These are phyloP conservation scores for Rubroshorea leprosula DNA, from an alignment of 345 rosid genomes.

Conservation along the genomic window DNA sequence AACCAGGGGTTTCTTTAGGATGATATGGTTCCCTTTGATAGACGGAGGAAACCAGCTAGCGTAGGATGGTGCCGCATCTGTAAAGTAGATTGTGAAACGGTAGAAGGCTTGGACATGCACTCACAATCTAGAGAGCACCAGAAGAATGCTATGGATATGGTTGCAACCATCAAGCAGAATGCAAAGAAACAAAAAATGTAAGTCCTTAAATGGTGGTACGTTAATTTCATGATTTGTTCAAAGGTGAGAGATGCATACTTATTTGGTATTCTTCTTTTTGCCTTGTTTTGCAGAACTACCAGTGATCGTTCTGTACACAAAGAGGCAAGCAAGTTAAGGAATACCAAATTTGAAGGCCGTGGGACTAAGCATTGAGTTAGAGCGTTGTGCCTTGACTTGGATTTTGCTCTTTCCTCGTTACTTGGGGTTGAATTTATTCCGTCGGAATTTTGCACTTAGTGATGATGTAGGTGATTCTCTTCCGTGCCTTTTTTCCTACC, in stretches of 20 bases:
- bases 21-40: constrained; percentile 42
- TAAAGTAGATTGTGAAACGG: constrained; percentile 69
- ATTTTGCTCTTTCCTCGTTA: constrained; percentile 13
- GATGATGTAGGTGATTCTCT: constrained; percentile 27
- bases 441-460: constrained; percentile 33
- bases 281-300: constrained; percentile 30
- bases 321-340: constrained; percentile 40
- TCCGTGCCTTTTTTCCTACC: constrained; percentile 31
- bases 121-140: constrained; percentile 75
- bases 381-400: constrained; percentile 17
- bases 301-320: constrained; percentile 34
- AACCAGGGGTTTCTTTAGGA: constrained; percentile 31
- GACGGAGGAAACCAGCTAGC: constrained; percentile 46
- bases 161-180: constrained; percentile 48
- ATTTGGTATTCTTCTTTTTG: background rate
- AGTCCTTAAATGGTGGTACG: constrained; percentile 12
- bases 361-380: constrained; percentile 37
- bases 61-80: constrained; percentile 83
- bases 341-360: constrained; percentile 34
- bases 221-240: constrained; percentile 3
- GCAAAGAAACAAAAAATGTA: constrained; percentile 70
- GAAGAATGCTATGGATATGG: constrained; percentile 63
- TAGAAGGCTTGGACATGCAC: constrained; percentile 67
- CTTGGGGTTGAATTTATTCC: constrained; percentile 21
- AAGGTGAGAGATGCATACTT: constrained; percentile 4